Percentiles rank a stretch among this genome's conserved stretches.
Conservation (phyloP, 1,284 basidiomycete species). For the Sparassis latifolia region DNA sequence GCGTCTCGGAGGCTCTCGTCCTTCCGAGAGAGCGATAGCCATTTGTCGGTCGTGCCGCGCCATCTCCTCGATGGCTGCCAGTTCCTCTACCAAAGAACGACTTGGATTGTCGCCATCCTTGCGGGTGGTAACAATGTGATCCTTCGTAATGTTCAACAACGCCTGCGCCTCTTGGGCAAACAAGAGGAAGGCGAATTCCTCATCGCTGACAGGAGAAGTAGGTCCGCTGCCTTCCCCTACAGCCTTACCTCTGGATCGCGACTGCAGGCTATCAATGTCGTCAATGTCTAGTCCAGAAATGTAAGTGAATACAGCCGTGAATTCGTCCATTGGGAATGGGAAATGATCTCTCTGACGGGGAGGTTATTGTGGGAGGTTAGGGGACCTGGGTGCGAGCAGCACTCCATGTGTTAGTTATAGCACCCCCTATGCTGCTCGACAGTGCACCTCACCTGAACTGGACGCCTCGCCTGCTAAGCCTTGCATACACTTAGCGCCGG, state of each 20-base stretch:
- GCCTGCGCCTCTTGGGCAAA: conserved; percentile 15
- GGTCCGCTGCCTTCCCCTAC: background rate
- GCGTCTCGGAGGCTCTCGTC: conserved; percentile 8
- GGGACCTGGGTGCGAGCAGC: too few species aligned
- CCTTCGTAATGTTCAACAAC: conserved; percentile 10
- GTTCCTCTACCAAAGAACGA: conserved; percentile 10
- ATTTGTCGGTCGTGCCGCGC: conserved; percentile 14
- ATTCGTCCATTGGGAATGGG: background rate
- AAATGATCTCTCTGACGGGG: background rate
- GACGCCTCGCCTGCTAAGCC: too few species aligned
- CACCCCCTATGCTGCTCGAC: too few species aligned
- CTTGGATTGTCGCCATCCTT: background rate
- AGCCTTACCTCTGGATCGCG: background rate
- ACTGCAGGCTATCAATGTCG: conserved; percentile 8
- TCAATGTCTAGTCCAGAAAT: conserved; percentile 4
- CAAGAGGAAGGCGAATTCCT: conserved; percentile 14
- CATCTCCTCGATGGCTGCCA: conserved; percentile 12
- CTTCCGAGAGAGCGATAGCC: conserved; percentile 16
- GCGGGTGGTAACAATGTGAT: background rate
- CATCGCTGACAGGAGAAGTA: conserved; percentile 4
- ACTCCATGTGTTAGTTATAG: too few species aligned
- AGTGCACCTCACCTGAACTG: too few species aligned
- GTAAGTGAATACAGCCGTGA: conserved; percentile 3
- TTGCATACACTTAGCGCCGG: too few species aligned
- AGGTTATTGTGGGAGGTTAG: too few species aligned